Percentiles rank a stretch among this genome's conserved stretches.
Conservation (phyloP, 2,329 filamentous ascomycete species). For the Colletotrichum nymphaeae region DNA sequence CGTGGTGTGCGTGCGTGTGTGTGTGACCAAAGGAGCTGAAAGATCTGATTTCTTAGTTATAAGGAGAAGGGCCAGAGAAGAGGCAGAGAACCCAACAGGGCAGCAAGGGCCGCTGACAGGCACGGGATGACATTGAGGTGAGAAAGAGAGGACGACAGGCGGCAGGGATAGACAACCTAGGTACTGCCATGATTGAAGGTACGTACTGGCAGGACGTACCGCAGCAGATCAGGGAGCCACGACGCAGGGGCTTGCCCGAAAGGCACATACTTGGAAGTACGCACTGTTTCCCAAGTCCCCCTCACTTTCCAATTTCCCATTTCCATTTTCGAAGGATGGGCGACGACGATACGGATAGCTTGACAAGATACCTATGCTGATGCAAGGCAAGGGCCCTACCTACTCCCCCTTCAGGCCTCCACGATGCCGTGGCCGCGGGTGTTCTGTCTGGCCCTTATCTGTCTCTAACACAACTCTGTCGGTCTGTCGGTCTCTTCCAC, state of each 20-base stretch:
- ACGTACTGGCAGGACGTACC: neutral
- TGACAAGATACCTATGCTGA: neutral
- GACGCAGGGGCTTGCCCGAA: constrained; percentile 10
- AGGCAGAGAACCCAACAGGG: neutral
- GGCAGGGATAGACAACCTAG: neutral
- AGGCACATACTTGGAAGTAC: neutral
- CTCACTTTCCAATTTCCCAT: neutral
- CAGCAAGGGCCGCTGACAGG: neutral
- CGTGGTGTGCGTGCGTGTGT: neutral
- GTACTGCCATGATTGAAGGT: neutral
- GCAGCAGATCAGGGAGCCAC: constrained; percentile 8
- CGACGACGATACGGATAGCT: neutral
- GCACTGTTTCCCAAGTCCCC: neutral
- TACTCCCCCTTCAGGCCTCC: neutral
- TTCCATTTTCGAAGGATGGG: no score
- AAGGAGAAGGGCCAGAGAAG: neutral
- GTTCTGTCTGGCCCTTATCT: neutral
- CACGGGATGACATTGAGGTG: neutral
- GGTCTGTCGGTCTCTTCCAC: neutral
- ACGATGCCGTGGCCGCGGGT: no score
- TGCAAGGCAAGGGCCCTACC: neutral
- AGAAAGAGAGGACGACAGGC: neutral
- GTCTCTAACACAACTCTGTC: neutral
- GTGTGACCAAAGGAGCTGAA: neutral
- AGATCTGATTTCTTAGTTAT: neutral